Percentiles rank a stretch among this genome's conserved stretches.
phyloP scores from a whole-genome alignment of 192 early-diverging fungal species.

The Rhizoclosmatium sp. region DNA sequence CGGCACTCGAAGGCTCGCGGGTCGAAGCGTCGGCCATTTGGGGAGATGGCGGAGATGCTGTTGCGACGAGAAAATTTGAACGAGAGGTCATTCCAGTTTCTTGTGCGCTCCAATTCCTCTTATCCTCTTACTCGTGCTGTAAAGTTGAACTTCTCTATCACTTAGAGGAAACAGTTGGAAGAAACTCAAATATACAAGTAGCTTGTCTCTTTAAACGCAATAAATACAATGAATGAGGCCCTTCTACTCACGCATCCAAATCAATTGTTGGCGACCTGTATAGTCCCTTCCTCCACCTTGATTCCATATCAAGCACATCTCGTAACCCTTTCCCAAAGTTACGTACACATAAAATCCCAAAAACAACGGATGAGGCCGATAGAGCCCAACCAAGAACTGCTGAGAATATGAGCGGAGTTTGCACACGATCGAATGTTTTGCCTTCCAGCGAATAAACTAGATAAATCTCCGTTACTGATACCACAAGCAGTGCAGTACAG shows the following conservation, averaged over 20 bases:
- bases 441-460: no score
- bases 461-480: not conserved
- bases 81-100: no score
- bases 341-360: not conserved
- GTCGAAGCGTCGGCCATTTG: not conserved
- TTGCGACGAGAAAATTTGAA: no score
- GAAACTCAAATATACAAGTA: no score
- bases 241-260: not conserved
- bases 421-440: not conserved
- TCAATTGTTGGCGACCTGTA: not conserved
- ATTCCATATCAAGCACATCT: not conserved
- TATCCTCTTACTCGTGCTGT: no score
- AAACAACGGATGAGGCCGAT: not conserved
- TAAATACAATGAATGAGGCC: not conserved
- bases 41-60: no score
- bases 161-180: no score
- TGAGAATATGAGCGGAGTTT: not conserved
- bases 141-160: no score
- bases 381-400: not conserved
- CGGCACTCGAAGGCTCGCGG: not conserved
- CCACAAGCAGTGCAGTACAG: not conserved
- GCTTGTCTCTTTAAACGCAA: not conserved
- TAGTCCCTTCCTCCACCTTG: not conserved
- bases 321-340: slow-evolving; percentile 18
- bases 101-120: no score